A percentile compares a stretch with the other conserved stretches of the same genome.
These are phyloP conservation scores for Amoebophrya sp. DNA, from an alignment of 169 alveolate genomes.

Conservation along the genomic window DNA sequence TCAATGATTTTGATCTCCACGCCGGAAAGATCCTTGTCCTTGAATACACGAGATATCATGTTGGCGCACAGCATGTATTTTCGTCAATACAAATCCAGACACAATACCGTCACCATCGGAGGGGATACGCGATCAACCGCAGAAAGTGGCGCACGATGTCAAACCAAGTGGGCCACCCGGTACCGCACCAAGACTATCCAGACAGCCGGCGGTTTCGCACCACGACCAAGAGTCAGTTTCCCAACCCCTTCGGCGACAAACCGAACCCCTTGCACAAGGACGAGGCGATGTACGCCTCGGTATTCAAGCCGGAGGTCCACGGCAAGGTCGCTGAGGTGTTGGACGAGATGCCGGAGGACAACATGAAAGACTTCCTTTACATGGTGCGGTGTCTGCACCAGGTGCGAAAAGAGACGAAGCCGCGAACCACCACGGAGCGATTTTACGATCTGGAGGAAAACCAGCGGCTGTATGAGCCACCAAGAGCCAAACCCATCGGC, in stretches of 20 bases:
- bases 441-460: not conserved
- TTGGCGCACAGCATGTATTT: no score
- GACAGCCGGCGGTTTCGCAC: not conserved
- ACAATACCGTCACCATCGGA: not conserved
- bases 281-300: not conserved
- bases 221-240: not conserved
- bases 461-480: not conserved
- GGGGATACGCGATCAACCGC: not conserved
- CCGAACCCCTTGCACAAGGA: not conserved
- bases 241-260: not conserved
- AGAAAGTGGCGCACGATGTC: conserved; percentile 2
- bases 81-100: no score
- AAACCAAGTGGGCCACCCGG: not conserved
- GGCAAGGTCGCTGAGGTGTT: not conserved
- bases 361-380: not conserved
- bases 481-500: not conserved
- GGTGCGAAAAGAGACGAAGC: not conserved
- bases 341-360: not conserved
- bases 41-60: no score
- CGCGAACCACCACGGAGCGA: not conserved
- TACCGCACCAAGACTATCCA: not conserved
- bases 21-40: no score
- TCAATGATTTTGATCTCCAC: no score
- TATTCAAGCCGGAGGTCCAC: not conserved
- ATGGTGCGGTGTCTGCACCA: conserved; percentile 17